phyloP scores from a whole-genome alignment of 2,329 filamentous ascomycete genomes.

The Sarocladium strictum region DNA sequence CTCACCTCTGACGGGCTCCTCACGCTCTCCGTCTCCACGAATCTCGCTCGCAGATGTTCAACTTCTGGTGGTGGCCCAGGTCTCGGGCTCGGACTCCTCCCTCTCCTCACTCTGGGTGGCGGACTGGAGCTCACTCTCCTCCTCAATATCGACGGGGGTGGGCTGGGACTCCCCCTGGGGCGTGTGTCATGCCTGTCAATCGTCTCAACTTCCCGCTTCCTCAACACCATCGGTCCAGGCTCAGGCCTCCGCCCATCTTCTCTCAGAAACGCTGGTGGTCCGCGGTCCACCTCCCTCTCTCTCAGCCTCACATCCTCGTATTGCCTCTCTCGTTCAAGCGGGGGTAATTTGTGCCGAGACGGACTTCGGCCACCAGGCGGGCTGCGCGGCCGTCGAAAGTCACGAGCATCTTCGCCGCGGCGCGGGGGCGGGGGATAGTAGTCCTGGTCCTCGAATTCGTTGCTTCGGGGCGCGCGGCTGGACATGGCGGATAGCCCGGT shows the following conservation, averaged over 20 bases:
- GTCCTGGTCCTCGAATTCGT: slow-evolving; percentile 42
- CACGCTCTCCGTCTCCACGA: slow-evolving; percentile 19
- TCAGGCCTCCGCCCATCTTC: slow-evolving; percentile 43
- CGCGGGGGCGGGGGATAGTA: slow-evolving; percentile 29
- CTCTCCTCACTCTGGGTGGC: background rate
- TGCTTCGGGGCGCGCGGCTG: slow-evolving; percentile 19
- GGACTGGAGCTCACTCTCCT: slow-evolving; percentile 8
- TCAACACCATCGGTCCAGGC: slow-evolving; percentile 46
- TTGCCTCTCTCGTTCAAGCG: background rate
- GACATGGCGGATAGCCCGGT: slow-evolving; percentile 17
- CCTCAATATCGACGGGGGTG: slow-evolving; percentile 15
- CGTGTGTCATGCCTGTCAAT: slow-evolving; percentile 38
- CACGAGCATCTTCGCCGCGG: slow-evolving; percentile 3
- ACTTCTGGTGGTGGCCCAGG: background rate
- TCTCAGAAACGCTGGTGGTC: slow-evolving; percentile 45
- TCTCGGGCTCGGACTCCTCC: slow-evolving; percentile 16
- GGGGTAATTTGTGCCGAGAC: background rate
- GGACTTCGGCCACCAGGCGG: slow-evolving; percentile 21
- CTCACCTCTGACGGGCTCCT: slow-evolving; percentile 31
- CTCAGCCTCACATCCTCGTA: slow-evolving; percentile 35
- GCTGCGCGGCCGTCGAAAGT: slow-evolving; percentile 12
- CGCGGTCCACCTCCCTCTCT: slow-evolving; percentile 28
- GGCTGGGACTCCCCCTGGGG: slow-evolving; percentile 33
- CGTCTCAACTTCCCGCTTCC: slow-evolving; percentile 49
- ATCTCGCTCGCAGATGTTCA: slow-evolving; percentile 9